Evolutionary conservation across 2,329 filamentous ascomycete genomes (phyloP), one percentile per base, ranked within the genome.

Genomic region (Talaromyces sp.): DNA sequence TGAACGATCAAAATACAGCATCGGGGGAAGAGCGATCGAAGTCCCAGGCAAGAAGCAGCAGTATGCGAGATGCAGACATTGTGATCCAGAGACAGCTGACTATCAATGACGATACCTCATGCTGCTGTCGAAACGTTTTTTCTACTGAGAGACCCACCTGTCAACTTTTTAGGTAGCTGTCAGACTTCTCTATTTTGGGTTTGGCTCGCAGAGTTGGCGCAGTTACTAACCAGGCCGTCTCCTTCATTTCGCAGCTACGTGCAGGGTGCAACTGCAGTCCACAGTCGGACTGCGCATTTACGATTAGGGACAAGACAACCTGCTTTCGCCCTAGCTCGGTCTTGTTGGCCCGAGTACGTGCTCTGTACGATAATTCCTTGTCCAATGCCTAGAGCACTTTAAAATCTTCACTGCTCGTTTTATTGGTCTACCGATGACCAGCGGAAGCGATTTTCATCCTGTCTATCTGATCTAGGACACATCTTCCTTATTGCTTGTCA

Each of bases 251-350:
- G 61, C 48, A 57, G 24, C 61, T 59, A 43, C 56, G 35, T 57
- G 61, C 61, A 63, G 61, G 39, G 37, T 63, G 48, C 50, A 57
- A 45, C 61, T 37, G 27, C 60, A 63, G 39, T 57, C 60, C 60
- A 57, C 60, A 57, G 19, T 33, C 31, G 37, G 19, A 57, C 24
- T 19, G 41, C 61, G 14, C 50, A 56, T 45, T 33, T 59, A 48
- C 61, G 39, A 63, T 57, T 63, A 63, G 50, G 39, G 33, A 56
- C 60, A 52, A 50, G 47, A 62, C 35, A 43, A 22, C 47, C 19
- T 33, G 37, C 19, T 43, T 50, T 43, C 19, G 27, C n/a, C 16
- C 31, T 62, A 62, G 47, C 47, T 33, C 31, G 6, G 16, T 39
- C 31, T 54, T 41, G 19, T 50, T 41, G 47, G 33, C 35, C 45